These are phyloP conservation scores for Casaregolazyma suthepensis DNA, from an alignment of 1,139 yeast species.

Conservation along the genomic window DNA sequence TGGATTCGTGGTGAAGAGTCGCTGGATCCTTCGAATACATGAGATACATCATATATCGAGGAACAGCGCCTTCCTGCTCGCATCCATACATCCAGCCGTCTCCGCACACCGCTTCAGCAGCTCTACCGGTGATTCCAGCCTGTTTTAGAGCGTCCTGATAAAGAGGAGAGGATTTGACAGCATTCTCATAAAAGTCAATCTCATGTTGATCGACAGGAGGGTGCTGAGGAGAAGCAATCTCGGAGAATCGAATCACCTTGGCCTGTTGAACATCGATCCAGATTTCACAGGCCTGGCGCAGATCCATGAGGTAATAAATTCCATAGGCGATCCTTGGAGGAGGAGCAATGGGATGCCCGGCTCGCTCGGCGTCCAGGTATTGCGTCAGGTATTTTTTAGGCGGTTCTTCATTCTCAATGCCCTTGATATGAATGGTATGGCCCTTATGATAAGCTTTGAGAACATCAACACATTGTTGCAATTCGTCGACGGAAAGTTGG, in stretches of 20 bases:
- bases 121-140: conserved; percentile 49
- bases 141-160: conserved; percentile 42
- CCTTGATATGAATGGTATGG: conserved; percentile 57
- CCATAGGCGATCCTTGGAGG: conserved; percentile 53
- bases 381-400: conserved; percentile 70
- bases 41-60: conserved; percentile 66
- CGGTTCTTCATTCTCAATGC: conserved; percentile 70
- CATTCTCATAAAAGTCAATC: conserved; percentile 49
- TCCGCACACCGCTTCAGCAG: conserved; percentile 53
- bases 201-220: conserved; percentile 77
- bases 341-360: conserved; percentile 50
- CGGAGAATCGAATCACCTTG: conserved; percentile 47
- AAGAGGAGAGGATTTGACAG: conserved; percentile 39
- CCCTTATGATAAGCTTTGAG: conserved; percentile 45
- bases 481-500: conserved; percentile 59
- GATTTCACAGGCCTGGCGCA: conserved; percentile 60
- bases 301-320: conserved; percentile 44
- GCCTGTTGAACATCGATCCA: conserved; percentile 62
- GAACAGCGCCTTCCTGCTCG: conserved; percentile 66
- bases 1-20: conserved; percentile 69
- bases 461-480: conserved; percentile 50
- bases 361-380: conserved; percentile 62
- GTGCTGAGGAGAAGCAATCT: conserved; percentile 56
- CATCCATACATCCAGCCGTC: conserved; percentile 94
- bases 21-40: conserved; percentile 56